Evolutionary conservation across 2,329 filamentous ascomycete genomes (phyloP).

Genomic region (Thielaviopsis musarum): DNA sequence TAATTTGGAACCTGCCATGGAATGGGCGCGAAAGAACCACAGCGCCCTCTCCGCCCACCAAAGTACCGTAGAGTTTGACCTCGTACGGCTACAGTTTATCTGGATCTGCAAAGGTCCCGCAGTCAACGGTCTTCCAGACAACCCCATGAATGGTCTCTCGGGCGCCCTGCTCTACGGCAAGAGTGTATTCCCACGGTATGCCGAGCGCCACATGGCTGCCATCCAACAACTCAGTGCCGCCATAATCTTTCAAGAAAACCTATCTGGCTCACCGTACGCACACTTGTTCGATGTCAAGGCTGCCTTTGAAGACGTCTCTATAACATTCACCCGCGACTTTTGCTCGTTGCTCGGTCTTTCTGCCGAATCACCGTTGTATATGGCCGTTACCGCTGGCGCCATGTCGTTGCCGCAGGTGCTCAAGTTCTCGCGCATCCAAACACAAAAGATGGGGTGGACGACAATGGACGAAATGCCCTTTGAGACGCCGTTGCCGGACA

Average conservation of each 20-base stretch:
- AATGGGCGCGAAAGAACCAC: constrained; percentile 64
- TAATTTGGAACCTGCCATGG: constrained; percentile 69
- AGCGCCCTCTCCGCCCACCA: constrained; percentile 58
- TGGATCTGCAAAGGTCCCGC: constrained; percentile 59
- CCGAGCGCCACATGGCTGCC: constrained; percentile 56
- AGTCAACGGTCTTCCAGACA: constrained; percentile 37
- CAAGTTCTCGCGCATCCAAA: constrained; percentile 78
- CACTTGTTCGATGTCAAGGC: constrained; percentile 56
- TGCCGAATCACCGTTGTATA: constrained; percentile 81
- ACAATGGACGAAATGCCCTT: constrained; percentile 79
- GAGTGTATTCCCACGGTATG: constrained; percentile 57
- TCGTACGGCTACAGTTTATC: constrained; percentile 77
- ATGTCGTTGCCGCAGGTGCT: constrained; percentile 79
- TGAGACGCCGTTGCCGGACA: constrained; percentile 41
- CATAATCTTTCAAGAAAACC: constrained; percentile 61
- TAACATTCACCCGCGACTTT: constrained; percentile 87
- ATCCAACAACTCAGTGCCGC: constrained; percentile 69
- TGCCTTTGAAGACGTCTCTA: constrained; percentile 67
- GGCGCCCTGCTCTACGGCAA: constrained; percentile 63
- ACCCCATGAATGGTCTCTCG: constrained; percentile 35
- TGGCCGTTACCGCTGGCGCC: constrained; percentile 79
- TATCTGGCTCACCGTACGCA: constrained; percentile 62
- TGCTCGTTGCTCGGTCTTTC: constrained; percentile 81
- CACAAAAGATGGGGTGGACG: constrained; percentile 88
- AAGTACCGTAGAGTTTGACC: constrained; percentile 88